Conservation (phyloP, 768 basidiomycete species). For the Pleurotus eryngii region DNA sequence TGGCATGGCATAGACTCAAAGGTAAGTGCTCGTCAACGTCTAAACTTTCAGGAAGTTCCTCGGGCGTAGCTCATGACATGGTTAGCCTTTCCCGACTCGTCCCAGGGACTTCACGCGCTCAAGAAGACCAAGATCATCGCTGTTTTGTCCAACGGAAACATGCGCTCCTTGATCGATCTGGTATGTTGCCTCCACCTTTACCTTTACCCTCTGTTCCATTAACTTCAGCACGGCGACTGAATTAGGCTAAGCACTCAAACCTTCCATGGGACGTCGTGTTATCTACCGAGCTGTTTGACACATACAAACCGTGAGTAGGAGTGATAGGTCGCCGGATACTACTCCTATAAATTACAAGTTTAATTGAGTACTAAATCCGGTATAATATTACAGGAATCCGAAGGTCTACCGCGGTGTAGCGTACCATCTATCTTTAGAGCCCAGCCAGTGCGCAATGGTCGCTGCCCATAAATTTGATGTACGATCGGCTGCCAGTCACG, state of each 20-base stretch:
- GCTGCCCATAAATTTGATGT: slow-evolving; percentile 62
- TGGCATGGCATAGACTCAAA: slow-evolving; percentile 55
- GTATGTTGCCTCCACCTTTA: slow-evolving; percentile 25
- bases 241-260: slow-evolving; percentile 51
- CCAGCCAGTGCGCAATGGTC: slow-evolving; percentile 58
- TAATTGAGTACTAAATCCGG: too few species aligned
- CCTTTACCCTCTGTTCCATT: neutral
- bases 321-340: too few species aligned
- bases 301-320: slow-evolving; percentile 75
- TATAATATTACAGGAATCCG: slow-evolving; percentile 36
- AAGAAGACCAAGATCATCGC: slow-evolving; percentile 50
- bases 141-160: slow-evolving; percentile 62
- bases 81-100: slow-evolving; percentile 56
- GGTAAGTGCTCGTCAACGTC: too few species aligned
- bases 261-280: slow-evolving; percentile 66
- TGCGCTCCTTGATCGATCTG: slow-evolving; percentile 59
- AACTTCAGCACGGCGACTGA: slow-evolving; percentile 15
- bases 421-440: slow-evolving; percentile 45
- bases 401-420: slow-evolving; percentile 48
- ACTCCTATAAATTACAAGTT: too few species aligned
- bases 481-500: slow-evolving; percentile 45
- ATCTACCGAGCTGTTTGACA: slow-evolving; percentile 55
- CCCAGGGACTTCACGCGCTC: slow-evolving; percentile 44
- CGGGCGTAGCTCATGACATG: too few species aligned
- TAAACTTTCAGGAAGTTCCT: too few species aligned